Evolutionary conservation across 805 yeast species (phyloP).

Genomic region (Barnettozyma wickerhamii): DNA sequence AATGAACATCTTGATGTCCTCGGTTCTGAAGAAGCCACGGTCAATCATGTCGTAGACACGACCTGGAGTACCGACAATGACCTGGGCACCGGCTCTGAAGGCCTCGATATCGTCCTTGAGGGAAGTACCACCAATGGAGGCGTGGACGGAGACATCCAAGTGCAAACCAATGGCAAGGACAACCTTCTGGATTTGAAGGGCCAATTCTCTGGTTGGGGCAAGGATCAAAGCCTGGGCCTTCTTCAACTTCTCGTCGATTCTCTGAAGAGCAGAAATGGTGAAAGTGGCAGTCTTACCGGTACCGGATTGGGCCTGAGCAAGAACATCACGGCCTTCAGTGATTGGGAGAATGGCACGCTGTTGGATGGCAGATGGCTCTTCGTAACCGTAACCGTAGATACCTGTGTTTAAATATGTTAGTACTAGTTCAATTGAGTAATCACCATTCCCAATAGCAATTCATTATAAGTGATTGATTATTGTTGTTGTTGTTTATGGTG

Average conservation of each 20-base stretch:
- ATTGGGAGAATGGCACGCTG: slow-evolving; percentile 96
- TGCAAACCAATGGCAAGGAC: slow-evolving; percentile 85
- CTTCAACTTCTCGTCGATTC: slow-evolving; percentile 66
- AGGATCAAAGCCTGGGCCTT: slow-evolving; percentile 89
- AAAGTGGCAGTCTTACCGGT: slow-evolving; percentile 99
- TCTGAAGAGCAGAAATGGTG: slow-evolving; percentile 75
- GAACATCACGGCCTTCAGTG: slow-evolving; percentile 89
- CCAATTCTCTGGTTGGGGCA: slow-evolving; percentile 97
- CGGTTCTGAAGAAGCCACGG: slow-evolving; percentile 77
- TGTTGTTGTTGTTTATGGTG: no score
- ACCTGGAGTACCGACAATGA: slow-evolving; percentile 98
- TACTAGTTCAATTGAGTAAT: background rate
- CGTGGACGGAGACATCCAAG: slow-evolving; percentile 89
- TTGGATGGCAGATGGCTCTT: slow-evolving; percentile 95
- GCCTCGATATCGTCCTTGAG: slow-evolving; percentile 84
- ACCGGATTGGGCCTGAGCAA: slow-evolving; percentile 99
- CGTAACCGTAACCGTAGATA: slow-evolving; percentile 89
- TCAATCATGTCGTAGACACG: slow-evolving; percentile 95
- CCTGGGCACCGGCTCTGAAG: slow-evolving; percentile 81
- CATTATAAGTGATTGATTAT: background rate
- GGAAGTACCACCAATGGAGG: slow-evolving; percentile 96
- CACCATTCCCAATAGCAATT: no score
- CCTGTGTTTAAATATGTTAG: slow-evolving; percentile 42
- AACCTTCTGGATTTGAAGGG: slow-evolving; percentile 92
- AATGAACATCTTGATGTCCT: slow-evolving; percentile 87